A percentile compares a stretch with the other conserved stretches of the same genome.
Evolutionary conservation across 2,329 filamentous ascomycete species (phyloP).

Genomic region (Verticillium longisporum): DNA sequence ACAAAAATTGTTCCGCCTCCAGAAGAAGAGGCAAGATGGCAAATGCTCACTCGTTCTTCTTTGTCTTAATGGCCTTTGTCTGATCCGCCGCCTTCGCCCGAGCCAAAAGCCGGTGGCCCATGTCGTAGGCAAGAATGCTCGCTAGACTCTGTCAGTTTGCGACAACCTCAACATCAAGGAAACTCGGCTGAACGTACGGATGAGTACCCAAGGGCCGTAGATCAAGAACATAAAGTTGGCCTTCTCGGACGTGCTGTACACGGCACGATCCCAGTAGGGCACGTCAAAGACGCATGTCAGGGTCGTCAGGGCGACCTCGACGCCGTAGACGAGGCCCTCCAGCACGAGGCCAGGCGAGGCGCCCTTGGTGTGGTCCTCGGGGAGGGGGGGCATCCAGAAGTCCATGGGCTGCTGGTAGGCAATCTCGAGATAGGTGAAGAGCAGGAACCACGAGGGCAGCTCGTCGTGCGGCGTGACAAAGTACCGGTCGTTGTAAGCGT

Average conservation of each 20-base stretch:
- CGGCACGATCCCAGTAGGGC: constrained; percentile 36
- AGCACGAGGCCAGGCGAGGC: constrained; percentile 36
- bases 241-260: constrained; percentile 38
- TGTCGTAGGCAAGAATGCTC: constrained; percentile 42
- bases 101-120: constrained; percentile 43
- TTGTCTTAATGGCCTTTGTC: constrained; percentile 13
- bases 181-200: constrained; percentile 37
- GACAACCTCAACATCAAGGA: not conserved
- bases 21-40: not conserved
- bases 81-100: constrained; percentile 27
- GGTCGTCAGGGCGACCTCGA: constrained; percentile 45
- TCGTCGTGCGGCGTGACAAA: constrained; percentile 28
- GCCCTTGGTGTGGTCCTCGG: constrained; percentile 20
- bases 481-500: constrained; percentile 46
- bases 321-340: constrained; percentile 41
- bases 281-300: constrained; percentile 44
- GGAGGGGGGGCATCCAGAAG: constrained; percentile 35
- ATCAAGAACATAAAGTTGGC: constrained; percentile 37
- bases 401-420: constrained; percentile 43
- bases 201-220: constrained; percentile 43
- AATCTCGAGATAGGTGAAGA: constrained; percentile 44
- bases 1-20: not conserved
- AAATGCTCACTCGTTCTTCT: constrained; percentile 32
- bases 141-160: constrained; percentile 26
- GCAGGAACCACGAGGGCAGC: constrained; percentile 41